Base-by-base conservation (phyloP, 1,284 basidiomycete species). In the Tilletia caries region DNA sequence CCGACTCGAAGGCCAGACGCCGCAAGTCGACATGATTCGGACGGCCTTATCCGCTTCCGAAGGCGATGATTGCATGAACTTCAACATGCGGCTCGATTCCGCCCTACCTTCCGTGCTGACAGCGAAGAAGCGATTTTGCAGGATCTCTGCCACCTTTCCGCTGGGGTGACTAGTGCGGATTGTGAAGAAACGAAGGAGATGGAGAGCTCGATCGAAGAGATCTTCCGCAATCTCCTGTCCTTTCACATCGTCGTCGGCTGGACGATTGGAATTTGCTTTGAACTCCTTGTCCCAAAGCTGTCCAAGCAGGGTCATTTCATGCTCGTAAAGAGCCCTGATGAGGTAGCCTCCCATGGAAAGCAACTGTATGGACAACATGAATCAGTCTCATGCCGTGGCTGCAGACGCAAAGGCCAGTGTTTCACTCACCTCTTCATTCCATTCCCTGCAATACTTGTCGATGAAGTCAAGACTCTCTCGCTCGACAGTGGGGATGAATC, bases 401-500 rank as follows among this genome's bases (percentile, higher is more conserved):
- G 25, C 3, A n/a, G 37, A 41, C 13, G 13, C 13, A 5, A 13
- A 41, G 37, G 37, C 13, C 8, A 6, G 2, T 15, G 8, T 15
- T 2, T 41, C 15, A 62, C 58, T 62, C 32, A 62, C 58, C 32
- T 62, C 58, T 29, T 74, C 79, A 67, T 77, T 75, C 71, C 75
- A 73, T 50, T 81, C 75, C 29, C 77, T 77, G 67, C 84, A 84
- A 66, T 80, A 83, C 41, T 76, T 76, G 48, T 84, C 80, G 66
- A 84, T 79, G 68, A 85, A 83, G 84, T 96, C 94, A 73, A 97
- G 90, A 0, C 92, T 92, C 84, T 98, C 95, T 73, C 95, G 89
- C 84, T 98, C 95, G 1, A 98, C 95, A 0, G 95, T 98, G 0
- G 94, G 93, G 70, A 98, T 96, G 82, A 98, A 98, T 8, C 94